Percentiles rank a stretch among this genome's conserved stretches.
phyloP scores from a whole-genome alignment of 306 rosid species.

The Ziziphus jujuba region DNA sequence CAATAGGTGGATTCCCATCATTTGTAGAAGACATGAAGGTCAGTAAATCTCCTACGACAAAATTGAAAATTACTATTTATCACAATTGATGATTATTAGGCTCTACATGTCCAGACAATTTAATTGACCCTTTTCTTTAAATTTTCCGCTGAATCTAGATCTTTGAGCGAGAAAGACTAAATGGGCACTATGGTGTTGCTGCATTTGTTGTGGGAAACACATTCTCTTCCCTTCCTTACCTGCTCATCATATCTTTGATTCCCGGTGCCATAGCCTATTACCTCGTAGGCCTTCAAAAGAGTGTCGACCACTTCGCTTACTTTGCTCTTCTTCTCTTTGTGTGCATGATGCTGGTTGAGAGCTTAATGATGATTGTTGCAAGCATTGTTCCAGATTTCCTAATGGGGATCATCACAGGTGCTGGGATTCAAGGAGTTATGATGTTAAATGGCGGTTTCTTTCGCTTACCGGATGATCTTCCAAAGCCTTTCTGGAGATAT shows the following conservation, averaged over 20 bases:
- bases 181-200: conserved; percentile 56
- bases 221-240: conserved; percentile 47
- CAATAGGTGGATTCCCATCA: conserved; percentile 73
- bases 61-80: no score
- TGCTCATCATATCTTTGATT: conserved; percentile 45
- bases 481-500: conserved; percentile 60
- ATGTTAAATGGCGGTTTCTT: conserved; percentile 68
- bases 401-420: conserved; percentile 53
- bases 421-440: conserved; percentile 63
- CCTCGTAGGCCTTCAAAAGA: conserved; percentile 50
- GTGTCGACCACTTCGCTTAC: conserved; percentile 39
- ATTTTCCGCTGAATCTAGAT: conserved; percentile 16
- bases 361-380: conserved; percentile 69
- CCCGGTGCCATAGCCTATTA: conserved; percentile 52
- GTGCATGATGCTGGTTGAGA: conserved; percentile 49
- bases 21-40: conserved; percentile 84
- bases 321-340: conserved; percentile 42
- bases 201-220: conserved; percentile 52
- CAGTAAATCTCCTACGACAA: not conserved
- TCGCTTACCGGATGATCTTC: conserved; percentile 55
- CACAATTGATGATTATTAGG: no score
- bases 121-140: not conserved
- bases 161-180: conserved; percentile 53
- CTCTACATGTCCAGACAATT: no score
- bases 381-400: conserved; percentile 54